Evolutionary conservation across 805 yeast species (phyloP).

Genomic region (Kodamaea neixiangensis): DNA sequence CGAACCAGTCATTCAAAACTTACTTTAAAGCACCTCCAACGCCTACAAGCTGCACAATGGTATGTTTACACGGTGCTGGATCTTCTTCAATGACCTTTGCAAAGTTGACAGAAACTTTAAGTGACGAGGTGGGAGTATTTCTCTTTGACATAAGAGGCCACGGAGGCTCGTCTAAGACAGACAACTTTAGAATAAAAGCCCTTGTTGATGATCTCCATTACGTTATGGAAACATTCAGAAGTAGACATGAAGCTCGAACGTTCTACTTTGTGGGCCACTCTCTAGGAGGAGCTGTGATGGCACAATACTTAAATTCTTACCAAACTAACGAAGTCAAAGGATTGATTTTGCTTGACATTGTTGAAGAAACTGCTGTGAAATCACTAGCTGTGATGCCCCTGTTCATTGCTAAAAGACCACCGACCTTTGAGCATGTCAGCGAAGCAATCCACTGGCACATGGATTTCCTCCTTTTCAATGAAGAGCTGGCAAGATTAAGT

Average conservation of each 20-base stretch:
- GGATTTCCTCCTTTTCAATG: constrained; percentile 52
- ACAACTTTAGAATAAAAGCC: constrained; percentile 46
- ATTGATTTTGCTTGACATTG: constrained; percentile 81
- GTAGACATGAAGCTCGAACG: neutral
- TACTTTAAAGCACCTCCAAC: constrained; percentile 57
- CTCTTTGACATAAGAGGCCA: constrained; percentile 86
- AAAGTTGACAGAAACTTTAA: constrained; percentile 41
- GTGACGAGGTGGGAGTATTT: constrained; percentile 55
- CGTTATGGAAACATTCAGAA: constrained; percentile 44
- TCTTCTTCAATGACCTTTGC: constrained; percentile 83
- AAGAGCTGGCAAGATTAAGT: constrained; percentile 68
- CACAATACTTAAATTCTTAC: constrained; percentile 44
- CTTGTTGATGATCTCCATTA: constrained; percentile 60
- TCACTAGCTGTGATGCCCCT: constrained; percentile 66
- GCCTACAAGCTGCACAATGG: constrained; percentile 53
- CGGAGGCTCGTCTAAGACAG: constrained; percentile 44
- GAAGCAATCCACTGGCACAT: constrained; percentile 85
- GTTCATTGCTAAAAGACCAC: constrained; percentile 70
- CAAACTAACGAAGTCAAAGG: constrained; percentile 50
- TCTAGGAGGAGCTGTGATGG: constrained; percentile 83
- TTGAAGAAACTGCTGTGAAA: constrained; percentile 85
- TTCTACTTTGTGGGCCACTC: constrained; percentile 84
- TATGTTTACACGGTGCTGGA: constrained; percentile 95
- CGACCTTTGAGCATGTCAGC: constrained; percentile 48
- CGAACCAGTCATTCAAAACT: constrained; percentile 34